phyloP scores from a whole-genome alignment of 768 basidiomycete genomes.

The Lactifluus hygrophoroides region DNA sequence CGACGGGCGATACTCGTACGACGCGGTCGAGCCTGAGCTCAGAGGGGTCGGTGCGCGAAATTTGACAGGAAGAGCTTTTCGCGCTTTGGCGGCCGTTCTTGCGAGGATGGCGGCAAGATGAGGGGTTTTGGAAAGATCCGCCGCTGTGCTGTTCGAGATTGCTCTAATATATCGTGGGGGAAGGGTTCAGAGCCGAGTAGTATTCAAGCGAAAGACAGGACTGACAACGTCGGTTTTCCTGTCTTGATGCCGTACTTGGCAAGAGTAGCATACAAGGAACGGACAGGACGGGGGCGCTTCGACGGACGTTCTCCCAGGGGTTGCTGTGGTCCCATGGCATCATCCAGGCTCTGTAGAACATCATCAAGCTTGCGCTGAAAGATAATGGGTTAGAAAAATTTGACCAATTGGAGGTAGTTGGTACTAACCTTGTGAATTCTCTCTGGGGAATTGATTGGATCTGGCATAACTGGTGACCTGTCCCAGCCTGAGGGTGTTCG shows the following conservation, averaged over 20 bases:
- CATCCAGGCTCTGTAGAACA: constrained; percentile 64
- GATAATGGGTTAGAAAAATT: background rate
- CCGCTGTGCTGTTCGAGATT: constrained; percentile 22
- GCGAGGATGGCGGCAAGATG: constrained; percentile 63
- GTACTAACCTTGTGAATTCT: constrained; percentile 2
- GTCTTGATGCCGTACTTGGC: constrained; percentile 67
- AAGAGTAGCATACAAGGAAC: constrained; percentile 67
- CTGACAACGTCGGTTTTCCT: constrained; percentile 36
- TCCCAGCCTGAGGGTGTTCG: too few relatives aligned
- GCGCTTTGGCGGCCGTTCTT: constrained; percentile 51
- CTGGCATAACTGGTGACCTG: background rate
- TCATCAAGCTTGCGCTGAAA: constrained; percentile 73
- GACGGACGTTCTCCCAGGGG: constrained; percentile 31
- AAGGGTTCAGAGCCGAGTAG: constrained; percentile 5
- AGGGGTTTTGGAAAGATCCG: constrained; percentile 45
- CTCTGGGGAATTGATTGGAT: background rate
- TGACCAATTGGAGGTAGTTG: too few relatives aligned
- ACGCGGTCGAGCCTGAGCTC: constrained; percentile 25
- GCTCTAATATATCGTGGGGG: constrained; percentile 8
- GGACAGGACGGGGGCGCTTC: constrained; percentile 45
- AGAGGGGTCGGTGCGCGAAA: constrained; percentile 28
- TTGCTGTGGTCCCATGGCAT: constrained; percentile 39
- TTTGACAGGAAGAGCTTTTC: constrained; percentile 42
- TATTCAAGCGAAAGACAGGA: background rate
- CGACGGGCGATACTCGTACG: constrained; percentile 69